Base-by-base conservation (phyloP, 2,329 filamentous ascomycete species). In the Pyricularia grisea region DNA sequence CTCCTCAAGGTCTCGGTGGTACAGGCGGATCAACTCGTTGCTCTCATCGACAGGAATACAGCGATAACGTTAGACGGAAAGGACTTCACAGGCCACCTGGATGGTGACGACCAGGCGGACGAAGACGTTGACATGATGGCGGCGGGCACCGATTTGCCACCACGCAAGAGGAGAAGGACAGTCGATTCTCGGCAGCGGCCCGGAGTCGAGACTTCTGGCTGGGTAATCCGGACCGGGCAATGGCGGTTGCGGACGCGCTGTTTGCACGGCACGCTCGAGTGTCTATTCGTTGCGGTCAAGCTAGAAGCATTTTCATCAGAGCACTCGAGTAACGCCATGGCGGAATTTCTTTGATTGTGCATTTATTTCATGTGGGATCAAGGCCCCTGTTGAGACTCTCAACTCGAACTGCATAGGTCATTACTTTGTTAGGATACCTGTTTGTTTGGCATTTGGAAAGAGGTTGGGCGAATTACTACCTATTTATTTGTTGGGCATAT, bases 271-370 rank as follows among this genome's bases (percentile, higher is more conserved):
- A 81, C 82, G 2, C 83, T 90, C 69, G 90, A 94, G 78, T 90
- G 92, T 70, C 84, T 92, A 27, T 83, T 97, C 67, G 83, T 91
- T 20, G 91, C 88, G 0, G 91, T 94, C 42, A 93, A 92, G 77
- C 76, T 97, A 30, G 91, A 96, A 73, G 90, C 89, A 0, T 85
- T 88, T 73, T 90, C 84, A 68, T 84, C 83, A 9, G 88, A 94
- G 78, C 81, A 83, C 71, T 84, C 84, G 12, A 85, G 92, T 71
- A 97, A 96, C 79, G 79, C 79, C 67, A 78, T 61, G 58, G 58
- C 58, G 14, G 58, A 27, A 25, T 61, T 61, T 27, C 58, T 61
- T 25, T 61, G 58, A 61, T 17, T 14, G 23, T 17, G 20, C 23
- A 61, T 27, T 23, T 60, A 6, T 23, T 23, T 61, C 17, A 14